Evolutionary conservation across 768 basidiomycete species (phyloP).

Genomic region (Nidularia sp.): DNA sequence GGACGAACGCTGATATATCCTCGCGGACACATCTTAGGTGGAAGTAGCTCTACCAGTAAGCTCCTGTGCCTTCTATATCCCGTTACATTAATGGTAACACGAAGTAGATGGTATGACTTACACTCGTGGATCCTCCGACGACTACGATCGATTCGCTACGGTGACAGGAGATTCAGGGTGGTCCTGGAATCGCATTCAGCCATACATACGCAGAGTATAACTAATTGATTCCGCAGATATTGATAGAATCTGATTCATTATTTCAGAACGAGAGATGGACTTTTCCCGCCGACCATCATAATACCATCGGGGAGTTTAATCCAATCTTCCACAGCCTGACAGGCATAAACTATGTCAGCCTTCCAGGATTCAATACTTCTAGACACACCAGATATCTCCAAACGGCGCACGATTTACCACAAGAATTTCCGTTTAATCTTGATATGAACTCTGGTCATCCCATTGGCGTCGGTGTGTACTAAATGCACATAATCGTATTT

Average conservation of each 20-base stretch:
- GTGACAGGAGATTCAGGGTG: slow-evolving; percentile 1
- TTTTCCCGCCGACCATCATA: slow-evolving; percentile 1
- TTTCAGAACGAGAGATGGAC: slow-evolving; percentile 1
- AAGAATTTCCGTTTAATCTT: not conserved
- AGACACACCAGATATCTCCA: not conserved
- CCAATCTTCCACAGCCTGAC: not conserved
- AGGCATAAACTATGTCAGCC: slow-evolving; percentile 1
- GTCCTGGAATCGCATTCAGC: slow-evolving; percentile 2
- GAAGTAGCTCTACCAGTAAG: slow-evolving; percentile 18
- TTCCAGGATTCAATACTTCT: not conserved
- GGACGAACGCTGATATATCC: slow-evolving; percentile 13
- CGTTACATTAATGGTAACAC: not conserved
- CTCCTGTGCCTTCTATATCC: not conserved
- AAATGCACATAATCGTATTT: not conserved
- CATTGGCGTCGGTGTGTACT: slow-evolving; percentile 7
- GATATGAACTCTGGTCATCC: slow-evolving; percentile 3
- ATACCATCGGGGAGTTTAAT: slow-evolving; percentile 1
- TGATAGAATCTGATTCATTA: not conserved
- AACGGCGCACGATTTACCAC: not conserved
- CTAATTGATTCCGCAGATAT: not conserved
- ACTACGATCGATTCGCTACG: not conserved
- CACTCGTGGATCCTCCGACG: slow-evolving; percentile 1
- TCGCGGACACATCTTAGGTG: slow-evolving; percentile 21
- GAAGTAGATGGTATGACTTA: slow-evolving; percentile 2
- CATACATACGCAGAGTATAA: slow-evolving; percentile 1